Percentiles rank a stretch among this genome's conserved stretches.
These are phyloP conservation scores for Marasmius fiardii DNA, from an alignment of 1,284 basidiomycete genomes.

Conservation along the genomic window DNA sequence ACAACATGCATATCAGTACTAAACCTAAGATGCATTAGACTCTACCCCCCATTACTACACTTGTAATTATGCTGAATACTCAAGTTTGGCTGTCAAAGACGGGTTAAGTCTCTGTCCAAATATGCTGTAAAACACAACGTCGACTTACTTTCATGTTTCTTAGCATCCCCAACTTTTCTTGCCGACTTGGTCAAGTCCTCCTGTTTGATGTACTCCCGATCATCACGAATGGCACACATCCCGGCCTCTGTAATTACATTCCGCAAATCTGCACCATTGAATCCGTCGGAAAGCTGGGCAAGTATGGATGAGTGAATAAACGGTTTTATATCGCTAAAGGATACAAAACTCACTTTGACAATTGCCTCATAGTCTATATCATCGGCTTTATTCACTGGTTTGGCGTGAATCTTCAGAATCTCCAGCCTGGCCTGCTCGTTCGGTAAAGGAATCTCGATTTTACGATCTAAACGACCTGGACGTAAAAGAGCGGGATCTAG, in stretches of 20 bases:
- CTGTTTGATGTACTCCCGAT: slow-evolving; percentile 88
- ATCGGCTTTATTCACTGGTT: slow-evolving; percentile 91
- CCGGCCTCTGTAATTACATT: slow-evolving; percentile 98
- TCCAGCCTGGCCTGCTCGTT: slow-evolving; percentile 96
- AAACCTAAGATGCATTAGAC: too few relatives aligned
- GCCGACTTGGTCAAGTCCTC: slow-evolving; percentile 99
- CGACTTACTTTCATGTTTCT: slow-evolving; percentile 87
- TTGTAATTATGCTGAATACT: too few relatives aligned
- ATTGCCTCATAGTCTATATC: slow-evolving; percentile 97
- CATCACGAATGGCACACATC: slow-evolving; percentile 98
- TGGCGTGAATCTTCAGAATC: slow-evolving; percentile 97
- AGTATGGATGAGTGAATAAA: neutral
- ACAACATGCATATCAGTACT: too few relatives aligned
- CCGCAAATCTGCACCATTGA: slow-evolving; percentile 94
- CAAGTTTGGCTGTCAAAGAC: slow-evolving; percentile 3
- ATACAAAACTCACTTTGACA: slow-evolving; percentile 69
- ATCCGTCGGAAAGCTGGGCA: slow-evolving; percentile 82
- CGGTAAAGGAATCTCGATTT: slow-evolving; percentile 97
- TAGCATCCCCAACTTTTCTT: slow-evolving; percentile 92
- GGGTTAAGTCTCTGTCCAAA: neutral
- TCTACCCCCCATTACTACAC: too few relatives aligned
- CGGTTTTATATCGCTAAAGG: neutral
- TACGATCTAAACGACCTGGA: slow-evolving; percentile 94
- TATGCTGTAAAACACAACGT: slow-evolving; percentile 26
- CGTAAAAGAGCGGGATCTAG: slow-evolving; percentile 96